phyloP scores from a whole-genome alignment of 257 asterid genomes.

The Ajuga chamaepitys region DNA sequence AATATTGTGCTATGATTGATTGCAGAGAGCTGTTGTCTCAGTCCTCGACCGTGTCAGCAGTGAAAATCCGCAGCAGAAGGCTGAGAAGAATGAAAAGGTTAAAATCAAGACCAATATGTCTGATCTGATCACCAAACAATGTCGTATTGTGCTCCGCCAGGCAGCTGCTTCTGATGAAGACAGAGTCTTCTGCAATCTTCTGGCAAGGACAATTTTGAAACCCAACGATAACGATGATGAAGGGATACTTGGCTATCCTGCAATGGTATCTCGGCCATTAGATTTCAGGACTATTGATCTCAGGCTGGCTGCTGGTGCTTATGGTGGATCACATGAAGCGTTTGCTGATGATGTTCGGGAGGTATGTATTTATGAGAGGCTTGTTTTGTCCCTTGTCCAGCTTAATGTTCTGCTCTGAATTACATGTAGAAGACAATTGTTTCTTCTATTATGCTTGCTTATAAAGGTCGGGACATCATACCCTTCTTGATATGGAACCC shows the following conservation, averaged over 20 bases:
- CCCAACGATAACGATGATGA: slow-evolving; percentile 74
- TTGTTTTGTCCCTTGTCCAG: slow-evolving; percentile 1
- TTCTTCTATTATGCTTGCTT: neutral
- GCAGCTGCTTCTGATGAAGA: slow-evolving; percentile 70
- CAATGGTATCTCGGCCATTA: slow-evolving; percentile 88
- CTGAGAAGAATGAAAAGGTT: slow-evolving; percentile 64
- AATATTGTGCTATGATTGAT: slow-evolving; percentile 18
- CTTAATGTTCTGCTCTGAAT: neutral
- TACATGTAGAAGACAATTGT: neutral
- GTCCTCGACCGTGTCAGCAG: slow-evolving; percentile 50
- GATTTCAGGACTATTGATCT: slow-evolving; percentile 91
- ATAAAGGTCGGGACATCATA: neutral
- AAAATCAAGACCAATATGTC: slow-evolving; percentile 39
- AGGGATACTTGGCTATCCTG: slow-evolving; percentile 85
- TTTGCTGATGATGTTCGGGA: slow-evolving; percentile 90
- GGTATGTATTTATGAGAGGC: slow-evolving; percentile 34
- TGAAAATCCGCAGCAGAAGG: slow-evolving; percentile 46
- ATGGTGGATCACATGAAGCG: slow-evolving; percentile 85
- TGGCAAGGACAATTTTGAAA: slow-evolving; percentile 59
- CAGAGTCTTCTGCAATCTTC: slow-evolving; percentile 81
- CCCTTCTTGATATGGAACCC: slow-evolving; percentile 11
- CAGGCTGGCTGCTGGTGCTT: slow-evolving; percentile 86
- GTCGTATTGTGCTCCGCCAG: slow-evolving; percentile 72
- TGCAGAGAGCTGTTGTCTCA: slow-evolving; percentile 88
- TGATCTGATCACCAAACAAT: slow-evolving; percentile 74